Base-by-base conservation (phyloP, 768 basidiomycete species). In the Rhizopogon vesiculosus region DNA sequence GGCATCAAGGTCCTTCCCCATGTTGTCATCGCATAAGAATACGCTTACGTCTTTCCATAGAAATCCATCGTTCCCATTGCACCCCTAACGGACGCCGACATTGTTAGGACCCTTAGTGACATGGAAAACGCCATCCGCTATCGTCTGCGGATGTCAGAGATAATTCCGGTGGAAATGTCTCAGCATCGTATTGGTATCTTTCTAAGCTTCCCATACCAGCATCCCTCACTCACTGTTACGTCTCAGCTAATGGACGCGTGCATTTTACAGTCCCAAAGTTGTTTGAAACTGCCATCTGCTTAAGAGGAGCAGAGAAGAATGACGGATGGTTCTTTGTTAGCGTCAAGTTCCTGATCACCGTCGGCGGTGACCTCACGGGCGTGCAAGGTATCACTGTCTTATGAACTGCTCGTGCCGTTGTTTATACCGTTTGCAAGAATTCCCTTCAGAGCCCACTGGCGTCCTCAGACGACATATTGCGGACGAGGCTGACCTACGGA, bases 321-420 rank as follows among this genome's bases (percentile, higher is more conserved):
- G 89, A 91, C 57, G 84, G 86, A 1, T 97, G 93, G 93, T 94
- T 94, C 69, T 87, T 92, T 59, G 85, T 90, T 19, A 73, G 82
- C 56, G 86, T 88, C 0, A 85, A 87, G 62, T 92, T 93, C 63
- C 73, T 87, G 29, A 81, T 92, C 43, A 83, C 72, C 33, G 78
- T 91, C 6, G 85, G 86, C 15, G 89, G 90, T 12, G 89, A 90
- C 65, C 72, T 83, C 41, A 87, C 86, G 38, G 83, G 83, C 12
- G 72, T 84, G 55, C 85, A 91, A 79, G 87, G 89, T 86, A 59
- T 19, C 63, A 15, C 8, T 12, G 5, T 35, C 15, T 5, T 16
- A 7, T 49, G 13, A 38, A 9, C 57, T 9, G 29, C 9, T 16
- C 18, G 31, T 38, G 38, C 18, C 13, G 43, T 7, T 19, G 16